Base-by-base conservation (phyloP, 2,329 filamentous ascomycete species). In the Fusarium sp. region DNA sequence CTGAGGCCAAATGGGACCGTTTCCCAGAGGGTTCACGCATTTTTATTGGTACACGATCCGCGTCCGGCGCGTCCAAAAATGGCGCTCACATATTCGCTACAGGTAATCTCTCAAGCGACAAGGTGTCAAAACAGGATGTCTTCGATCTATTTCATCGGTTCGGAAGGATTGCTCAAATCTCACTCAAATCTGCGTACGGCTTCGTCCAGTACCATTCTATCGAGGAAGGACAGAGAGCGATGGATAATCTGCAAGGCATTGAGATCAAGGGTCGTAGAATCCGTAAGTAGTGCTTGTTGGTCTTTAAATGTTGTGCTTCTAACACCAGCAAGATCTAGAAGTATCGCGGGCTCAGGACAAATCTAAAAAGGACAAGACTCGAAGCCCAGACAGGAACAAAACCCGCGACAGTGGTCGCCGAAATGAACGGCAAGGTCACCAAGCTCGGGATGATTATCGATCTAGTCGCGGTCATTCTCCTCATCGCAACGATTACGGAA, bases 141-240 rank as follows among this genome's bases (percentile, higher is more conserved):
- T 98, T 98, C 83, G 93, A 97, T 79, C 88, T 96, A 24, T 98
- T 99, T 80, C 91, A 95, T 79, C 89, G 88, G 65, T 95, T 94
- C 80, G 96, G 96, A 61, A 92, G 92, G 70, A 86, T 99, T 52
- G 96, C 95, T 5, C 96, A 99, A 81, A 96, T 98, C 68, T 97
- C 95, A 2, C 94, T 98, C 77, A 98, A 98, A 82, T 95, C 96
- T 75, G 95, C 95, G 4, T 98, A 98, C 82, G 96, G 96, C 4
- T 99, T 98, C 80, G 95, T 98, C 41, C 96, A 98, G 81, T 99
- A 97, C 75, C 88, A 98, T 74, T 92, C 94, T 36, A 85, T 91
- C 8, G 87, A 89, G 6, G 92, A 96, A 78, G 97, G 95, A 73
- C 87, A 89, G 64, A 87, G 87, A 51, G 96, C 96, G 9, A 88